Evolutionary conservation across 23 red algal species (phyloP), one percentile per base, ranked within the genome.

Genomic region (Gracilariopsis chorda): DNA sequence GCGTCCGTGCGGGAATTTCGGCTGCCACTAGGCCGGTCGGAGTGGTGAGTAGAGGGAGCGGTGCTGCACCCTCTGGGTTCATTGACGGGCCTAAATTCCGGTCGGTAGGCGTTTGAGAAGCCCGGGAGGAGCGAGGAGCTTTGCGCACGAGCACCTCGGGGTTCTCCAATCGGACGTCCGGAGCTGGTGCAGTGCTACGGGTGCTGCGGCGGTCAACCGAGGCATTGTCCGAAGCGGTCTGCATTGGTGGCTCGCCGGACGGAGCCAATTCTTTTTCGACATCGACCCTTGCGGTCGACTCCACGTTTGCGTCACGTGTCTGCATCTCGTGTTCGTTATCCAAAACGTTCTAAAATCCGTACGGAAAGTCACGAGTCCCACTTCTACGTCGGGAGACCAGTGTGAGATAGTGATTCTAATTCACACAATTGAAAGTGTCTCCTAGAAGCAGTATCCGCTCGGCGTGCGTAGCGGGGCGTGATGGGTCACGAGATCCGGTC

Each of bases 191-290:
- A 58, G 52, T 58, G 12, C 52, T 24, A 58, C 52, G 12, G 52
- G 52, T 24, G 12, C 52, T 58, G 3, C 52, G 52, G 52, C 4
- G 52, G 52, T 24, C 52, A 58, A 3, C 52, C 52, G 52, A 58
- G 27, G 52, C 52, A 24, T 19, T 58, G 12, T 13, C 52, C 52
- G n/a, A n/a, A n/a, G n/a, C n/a, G n/a, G n/a, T n/a, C n/a, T n/a
- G n/a, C n/a, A n/a, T n/a, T n/a, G n/a, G n/a, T n/a, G n/a, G n/a
- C n/a, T n/a, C n/a, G n/a, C n/a, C n/a, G n/a, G n/a, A n/a, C n/a
- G n/a, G n/a, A n/a, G n/a, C n/a, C n/a, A n/a, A 58, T 19, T 64
- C 55, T 64, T 33, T 64, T 64, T 64, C 59, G 59, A 64, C 59
- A 64, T 60, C 55, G 30, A 64, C 59, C 59, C 59, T 25, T 64